Evolutionary conservation across 345 rosid species (phyloP).

Genomic region (thale cress (Arabidopsis thaliana)): TAIR10.1 NC_003076.8:7805001-7805500

Average conservation of each 20-base stretch:
- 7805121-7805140: conserved; percentile 66
- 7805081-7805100: conserved; percentile 71
- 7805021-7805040: conserved; percentile 82
- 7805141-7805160: conserved; percentile 80
- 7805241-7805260: conserved; percentile 68
- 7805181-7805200: conserved; percentile 89
- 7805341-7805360: conserved; percentile 86
- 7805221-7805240: conserved; percentile 90
- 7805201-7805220: conserved; percentile 85
- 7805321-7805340: conserved; percentile 72
- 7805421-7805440: conserved; percentile 50
- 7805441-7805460: conserved; percentile 94
- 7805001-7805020: conserved; percentile 95
- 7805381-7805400: conserved; percentile 57
- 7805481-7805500: conserved; percentile 65
- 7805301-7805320: conserved; percentile 91
- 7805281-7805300: conserved; percentile 84
- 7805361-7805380: conserved; percentile 79
- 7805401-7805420: conserved; percentile 77
- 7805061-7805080: conserved; percentile 47
- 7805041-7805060: conserved; percentile 83
- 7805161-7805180: conserved; percentile 92
- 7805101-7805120: conserved; percentile 79
- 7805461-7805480: conserved; percentile 86
- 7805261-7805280: conserved; percentile 83